Base-by-base conservation (phyloP, 2,329 filamentous ascomycete species). In the Coleophoma cylindrospora region DNA sequence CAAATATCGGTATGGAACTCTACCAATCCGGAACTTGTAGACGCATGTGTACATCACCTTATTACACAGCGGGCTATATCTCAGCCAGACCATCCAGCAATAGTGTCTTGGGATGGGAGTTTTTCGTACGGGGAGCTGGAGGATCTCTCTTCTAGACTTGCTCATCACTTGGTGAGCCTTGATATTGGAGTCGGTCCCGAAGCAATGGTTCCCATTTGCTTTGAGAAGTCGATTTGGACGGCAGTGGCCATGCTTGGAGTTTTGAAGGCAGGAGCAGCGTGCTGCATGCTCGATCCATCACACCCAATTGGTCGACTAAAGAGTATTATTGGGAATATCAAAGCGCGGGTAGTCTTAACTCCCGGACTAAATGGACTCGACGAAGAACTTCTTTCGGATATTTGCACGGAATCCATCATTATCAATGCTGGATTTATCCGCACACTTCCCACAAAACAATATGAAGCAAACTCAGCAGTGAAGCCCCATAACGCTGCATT, bases 251-350 rank as follows among this genome's bases (percentile, higher is more conserved):
- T n/a, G n/a, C n/a, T n/a, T n/a, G n/a, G n/a, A 12, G 15, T 40
- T 40, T 15, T 40, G 15, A 40, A 40, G 15, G 38, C 38, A 17
- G 38, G 38, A 12, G 38, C 11, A 40, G 38, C 38, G 9, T 40
- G 11, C 17, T 11, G 11, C 11, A 9, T 15, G 9, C 11, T 40
- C 9, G 11, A 12, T 9, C 56, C 64, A 4, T 57, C 45, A 9
- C 55, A 64, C 44, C 64, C 63, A 10, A 36, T 10, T 10, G n/a
- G n/a, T 36, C 10, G 34, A 36, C 34, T 36, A n/a, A 15, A 17
- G 17, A 15, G 11, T 11, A 40, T 40, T 12, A 12, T 40, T 9
- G 9, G 10, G 11, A 15, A 40, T 11, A 19, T 17, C 15, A 19
- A 40, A 9, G 38, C 38, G 9, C 9, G 11, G 15, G 15, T 40